A percentile compares a stretch with the other conserved stretches of the same genome.
These are phyloP conservation scores for Stephanocyclus meneghinianus DNA, from an alignment of 352 stramenopile genomes.

Conservation along the genomic window DNA sequence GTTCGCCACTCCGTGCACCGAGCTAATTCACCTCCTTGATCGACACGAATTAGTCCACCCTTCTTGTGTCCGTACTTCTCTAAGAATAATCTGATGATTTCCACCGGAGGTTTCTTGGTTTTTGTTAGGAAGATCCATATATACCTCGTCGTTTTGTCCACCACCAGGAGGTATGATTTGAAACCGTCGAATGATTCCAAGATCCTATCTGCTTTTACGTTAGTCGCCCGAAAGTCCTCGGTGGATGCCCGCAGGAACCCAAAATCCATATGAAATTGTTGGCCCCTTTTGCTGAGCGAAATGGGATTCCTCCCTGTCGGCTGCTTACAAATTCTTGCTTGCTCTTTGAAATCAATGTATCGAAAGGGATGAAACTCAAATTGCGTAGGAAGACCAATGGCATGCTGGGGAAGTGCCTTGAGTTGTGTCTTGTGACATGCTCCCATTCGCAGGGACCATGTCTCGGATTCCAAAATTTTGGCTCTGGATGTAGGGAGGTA, in stretches of 20 bases:
- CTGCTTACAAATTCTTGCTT: conserved; percentile 14
- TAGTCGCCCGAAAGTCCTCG: neutral
- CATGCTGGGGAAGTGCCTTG: neutral
- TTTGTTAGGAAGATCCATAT: no score
- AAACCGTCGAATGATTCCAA: neutral
- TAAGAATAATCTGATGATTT: neutral
- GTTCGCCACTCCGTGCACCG: neutral
- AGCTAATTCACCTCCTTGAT: neutral
- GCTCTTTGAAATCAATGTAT: conserved; percentile 7
- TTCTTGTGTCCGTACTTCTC: neutral
- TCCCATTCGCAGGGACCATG: neutral
- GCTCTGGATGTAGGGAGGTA: neutral
- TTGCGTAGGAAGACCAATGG: neutral
- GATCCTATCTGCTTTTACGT: neutral
- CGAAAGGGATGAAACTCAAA: neutral
- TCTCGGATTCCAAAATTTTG: conserved; percentile 4
- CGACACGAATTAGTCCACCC: neutral
- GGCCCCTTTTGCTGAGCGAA: neutral
- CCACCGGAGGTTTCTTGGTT: neutral
- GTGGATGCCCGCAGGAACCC: neutral
- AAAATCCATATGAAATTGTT: conserved; percentile 22
- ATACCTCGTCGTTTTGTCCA: no score
- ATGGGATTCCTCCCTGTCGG: neutral
- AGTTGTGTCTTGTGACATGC: neutral
- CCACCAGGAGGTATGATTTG: neutral